Conservation (phyloP, 345 rosid genomes). For the Rhizophora apiculata region DNA sequence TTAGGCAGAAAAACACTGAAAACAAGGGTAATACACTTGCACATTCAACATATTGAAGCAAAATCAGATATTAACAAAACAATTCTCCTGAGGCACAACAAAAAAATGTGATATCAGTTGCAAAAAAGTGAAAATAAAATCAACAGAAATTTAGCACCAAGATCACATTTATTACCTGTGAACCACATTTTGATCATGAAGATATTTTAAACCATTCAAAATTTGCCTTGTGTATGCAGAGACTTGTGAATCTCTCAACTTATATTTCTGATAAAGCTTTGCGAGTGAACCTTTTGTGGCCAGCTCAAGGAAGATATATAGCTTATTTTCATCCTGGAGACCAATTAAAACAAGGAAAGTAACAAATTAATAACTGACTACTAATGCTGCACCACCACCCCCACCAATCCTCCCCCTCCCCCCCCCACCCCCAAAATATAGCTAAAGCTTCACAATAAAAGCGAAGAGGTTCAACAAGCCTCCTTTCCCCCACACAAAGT, state of each 20-base stretch:
- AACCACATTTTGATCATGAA: constrained; percentile 23
- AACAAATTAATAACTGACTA: not conserved
- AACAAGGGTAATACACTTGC: no score
- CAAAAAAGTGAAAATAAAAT: not conserved
- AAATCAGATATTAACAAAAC: not conserved
- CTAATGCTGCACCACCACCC: no score
- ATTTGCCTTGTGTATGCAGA: constrained; percentile 28
- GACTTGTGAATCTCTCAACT: constrained; percentile 22
- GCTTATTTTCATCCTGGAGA: constrained; percentile 17
- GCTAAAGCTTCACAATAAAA: no score
- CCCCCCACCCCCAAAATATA: no score
- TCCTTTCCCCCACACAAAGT: no score
- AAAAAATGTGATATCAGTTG: no score
- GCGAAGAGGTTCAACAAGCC: no score
- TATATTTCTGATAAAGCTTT: constrained; percentile 20
- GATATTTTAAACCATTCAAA: constrained; percentile 27
- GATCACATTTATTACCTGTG: constrained; percentile 19
- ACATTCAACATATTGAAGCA: no score
- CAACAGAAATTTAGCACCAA: not conserved
- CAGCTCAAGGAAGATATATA: constrained; percentile 31
- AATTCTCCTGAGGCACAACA: not conserved
- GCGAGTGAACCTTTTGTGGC: constrained; percentile 29
- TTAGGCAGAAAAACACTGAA: no score
- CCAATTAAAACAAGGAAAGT: not conserved
- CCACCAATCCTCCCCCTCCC: no score